Evolutionary conservation across 306 rosid species (phyloP).

Genomic region (Lathyrus sativus): DNA sequence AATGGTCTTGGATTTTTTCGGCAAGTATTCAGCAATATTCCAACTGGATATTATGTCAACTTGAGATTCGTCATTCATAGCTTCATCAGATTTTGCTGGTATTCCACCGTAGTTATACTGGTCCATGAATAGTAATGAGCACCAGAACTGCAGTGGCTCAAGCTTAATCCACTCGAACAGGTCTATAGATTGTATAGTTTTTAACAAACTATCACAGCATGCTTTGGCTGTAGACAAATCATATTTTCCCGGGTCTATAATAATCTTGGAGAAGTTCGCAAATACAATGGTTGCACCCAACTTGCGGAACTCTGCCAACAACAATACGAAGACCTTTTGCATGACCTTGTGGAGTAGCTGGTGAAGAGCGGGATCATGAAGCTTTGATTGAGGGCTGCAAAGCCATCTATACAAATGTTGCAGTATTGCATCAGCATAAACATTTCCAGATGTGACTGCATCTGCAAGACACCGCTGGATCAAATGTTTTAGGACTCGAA

Average conservation of each 20-base stretch:
- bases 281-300: conserved; percentile 81
- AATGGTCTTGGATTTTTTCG: too few relatives aligned
- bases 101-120: conserved; percentile 97
- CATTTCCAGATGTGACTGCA: too few relatives aligned
- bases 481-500: too few relatives aligned
- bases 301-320: too few relatives aligned
- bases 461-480: too few relatives aligned
- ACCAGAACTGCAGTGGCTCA: conserved; percentile 86
- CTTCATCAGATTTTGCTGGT: conserved; percentile 71
- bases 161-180: conserved; percentile 96
- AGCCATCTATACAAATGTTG: too few relatives aligned
- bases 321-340: too few relatives aligned
- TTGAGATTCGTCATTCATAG: too few relatives aligned
- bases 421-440: too few relatives aligned
- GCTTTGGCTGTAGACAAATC: conserved; percentile 87
- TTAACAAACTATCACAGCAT: conserved; percentile 85
- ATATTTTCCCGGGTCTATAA: conserved; percentile 88
- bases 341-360: conserved; percentile 81
- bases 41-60: too few relatives aligned
- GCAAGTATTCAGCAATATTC: too few relatives aligned
- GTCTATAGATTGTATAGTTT: conserved; percentile 80
- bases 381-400: conserved; percentile 92
- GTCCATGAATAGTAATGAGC: conserved; percentile 87
- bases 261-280: conserved; percentile 88
- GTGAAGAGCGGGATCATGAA: conserved; percentile 96